phyloP scores from a whole-genome alignment of 1,284 basidiomycete species.

The Hypsizygus ulmarius region DNA sequence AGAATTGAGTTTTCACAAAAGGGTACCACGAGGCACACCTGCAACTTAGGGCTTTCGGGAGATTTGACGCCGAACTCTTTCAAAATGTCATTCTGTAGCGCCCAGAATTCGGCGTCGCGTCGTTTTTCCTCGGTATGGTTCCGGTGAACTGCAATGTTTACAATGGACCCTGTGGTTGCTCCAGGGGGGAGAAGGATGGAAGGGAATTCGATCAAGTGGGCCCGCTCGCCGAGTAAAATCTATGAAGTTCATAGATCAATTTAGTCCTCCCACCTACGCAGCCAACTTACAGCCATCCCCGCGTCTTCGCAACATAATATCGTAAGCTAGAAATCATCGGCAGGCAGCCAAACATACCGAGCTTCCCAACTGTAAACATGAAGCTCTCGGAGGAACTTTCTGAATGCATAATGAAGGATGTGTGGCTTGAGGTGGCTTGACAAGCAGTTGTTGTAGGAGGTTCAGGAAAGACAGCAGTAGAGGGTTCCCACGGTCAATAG shows the following conservation, averaged over 20 bases:
- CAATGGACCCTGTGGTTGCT: constrained; percentile 89
- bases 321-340: not conserved
- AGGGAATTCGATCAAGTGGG: constrained; percentile 94
- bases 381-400: constrained; percentile 39
- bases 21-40: constrained; percentile 41
- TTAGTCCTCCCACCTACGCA: constrained; percentile 3
- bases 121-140: constrained; percentile 81
- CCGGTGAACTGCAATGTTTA: constrained; percentile 90
- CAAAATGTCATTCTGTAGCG: constrained; percentile 78
- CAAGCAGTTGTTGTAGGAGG: too few species aligned
- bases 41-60: constrained; percentile 72
- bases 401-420: constrained; percentile 13
- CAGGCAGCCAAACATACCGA: constrained; percentile 33
- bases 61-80: constrained; percentile 66
- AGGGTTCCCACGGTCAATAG: constrained; percentile 12
- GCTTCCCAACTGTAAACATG: constrained; percentile 51
- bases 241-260: constrained; percentile 29
- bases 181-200: constrained; percentile 90
- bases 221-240: constrained; percentile 89
- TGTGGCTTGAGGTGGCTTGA: constrained; percentile 7
- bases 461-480: constrained; percentile 2
- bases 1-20: not conserved
- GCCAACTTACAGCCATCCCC: constrained; percentile 71
- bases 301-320: constrained; percentile 49
- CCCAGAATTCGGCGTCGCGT: constrained; percentile 78